Percentiles rank a stretch among this genome's conserved stretches.
Evolutionary conservation across 495 filamentous ascomycete genomes (phyloP).

Genomic region (Parmelia sp.): DNA sequence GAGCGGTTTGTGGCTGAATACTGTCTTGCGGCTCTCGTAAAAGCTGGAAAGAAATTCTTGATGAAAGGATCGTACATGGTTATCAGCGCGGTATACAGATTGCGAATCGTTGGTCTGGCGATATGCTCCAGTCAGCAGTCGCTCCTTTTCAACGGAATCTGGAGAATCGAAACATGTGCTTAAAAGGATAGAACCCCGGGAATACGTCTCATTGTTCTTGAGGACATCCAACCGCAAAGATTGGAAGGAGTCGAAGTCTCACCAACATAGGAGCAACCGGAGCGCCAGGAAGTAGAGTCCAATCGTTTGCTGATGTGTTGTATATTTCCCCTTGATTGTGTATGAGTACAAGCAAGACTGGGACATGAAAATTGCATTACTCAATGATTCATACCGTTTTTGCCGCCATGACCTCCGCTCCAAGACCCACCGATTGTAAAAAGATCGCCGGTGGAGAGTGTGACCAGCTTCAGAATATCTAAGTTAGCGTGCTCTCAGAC

Average conservation of each 20-base stretch:
- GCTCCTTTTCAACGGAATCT: neutral
- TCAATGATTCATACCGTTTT: constrained; percentile 30
- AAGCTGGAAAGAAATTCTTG: neutral
- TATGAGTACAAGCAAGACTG: neutral
- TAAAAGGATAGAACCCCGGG: neutral
- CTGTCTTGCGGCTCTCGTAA: neutral
- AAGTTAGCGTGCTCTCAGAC: neutral
- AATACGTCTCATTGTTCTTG: neutral
- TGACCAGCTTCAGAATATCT: constrained; percentile 29
- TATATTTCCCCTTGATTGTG: constrained; percentile 41
- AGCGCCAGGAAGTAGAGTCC: constrained; percentile 35
- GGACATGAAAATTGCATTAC: constrained; percentile 26
- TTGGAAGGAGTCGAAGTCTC: neutral
- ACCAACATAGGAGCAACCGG: constrained; percentile 41
- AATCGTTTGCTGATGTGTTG: constrained; percentile 34
- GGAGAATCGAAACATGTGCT: neutral
- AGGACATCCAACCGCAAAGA: neutral
- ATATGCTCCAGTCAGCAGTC: neutral
- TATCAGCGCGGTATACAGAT: constrained; percentile 44
- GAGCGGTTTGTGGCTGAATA: neutral
- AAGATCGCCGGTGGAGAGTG: constrained; percentile 47
- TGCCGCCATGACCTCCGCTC: constrained; percentile 37
- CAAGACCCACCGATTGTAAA: constrained; percentile 59
- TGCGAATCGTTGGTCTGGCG: constrained; percentile 39
- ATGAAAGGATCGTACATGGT: constrained; percentile 33